Percentiles rank a stretch among this genome's conserved stretches.
Evolutionary conservation across 164 flowering plant genomes (phyloP).

Genomic region (Stephania japonica): DNA sequence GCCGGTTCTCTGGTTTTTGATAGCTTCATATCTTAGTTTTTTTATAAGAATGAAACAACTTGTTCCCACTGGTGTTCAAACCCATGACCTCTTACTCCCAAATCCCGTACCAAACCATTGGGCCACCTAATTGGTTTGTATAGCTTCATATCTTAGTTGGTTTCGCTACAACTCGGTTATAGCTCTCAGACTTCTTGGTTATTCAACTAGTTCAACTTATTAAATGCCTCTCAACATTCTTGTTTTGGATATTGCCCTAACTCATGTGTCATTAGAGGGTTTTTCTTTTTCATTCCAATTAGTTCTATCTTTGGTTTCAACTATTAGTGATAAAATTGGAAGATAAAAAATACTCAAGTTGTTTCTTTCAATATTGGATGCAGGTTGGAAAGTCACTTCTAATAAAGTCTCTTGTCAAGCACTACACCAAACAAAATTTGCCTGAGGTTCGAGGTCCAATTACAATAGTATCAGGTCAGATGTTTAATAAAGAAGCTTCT

Average conservation of each 20-base stretch:
- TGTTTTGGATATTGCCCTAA: neutral
- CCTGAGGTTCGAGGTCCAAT: constrained; percentile 91
- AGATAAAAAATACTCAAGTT: neutral
- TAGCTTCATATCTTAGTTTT: too few relatives aligned
- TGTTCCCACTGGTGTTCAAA: too few relatives aligned
- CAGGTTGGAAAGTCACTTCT: constrained; percentile 95
- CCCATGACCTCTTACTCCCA: too few relatives aligned
- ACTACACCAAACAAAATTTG: constrained; percentile 81
- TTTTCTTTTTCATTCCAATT: too few relatives aligned
- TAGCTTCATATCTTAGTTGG: too few relatives aligned
- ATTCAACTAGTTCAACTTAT: neutral
- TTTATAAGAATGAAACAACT: too few relatives aligned
- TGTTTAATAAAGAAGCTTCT: neutral
- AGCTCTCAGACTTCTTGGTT: neutral
- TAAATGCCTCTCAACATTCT: neutral
- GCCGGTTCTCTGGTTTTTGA: too few relatives aligned
- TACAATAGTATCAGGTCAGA: constrained; percentile 81
- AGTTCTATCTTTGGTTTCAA: neutral
- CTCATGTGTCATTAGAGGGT: neutral
- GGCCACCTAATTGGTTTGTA: too few relatives aligned
- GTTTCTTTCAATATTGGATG: constrained; percentile 8
- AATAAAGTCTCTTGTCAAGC: constrained; percentile 81
- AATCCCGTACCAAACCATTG: too few relatives aligned
- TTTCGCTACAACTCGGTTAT: too few relatives aligned
- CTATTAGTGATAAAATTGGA: neutral